These are phyloP conservation scores for Teunomyces gatunensis DNA, from an alignment of 805 yeast genomes.

Conservation along the genomic window DNA sequence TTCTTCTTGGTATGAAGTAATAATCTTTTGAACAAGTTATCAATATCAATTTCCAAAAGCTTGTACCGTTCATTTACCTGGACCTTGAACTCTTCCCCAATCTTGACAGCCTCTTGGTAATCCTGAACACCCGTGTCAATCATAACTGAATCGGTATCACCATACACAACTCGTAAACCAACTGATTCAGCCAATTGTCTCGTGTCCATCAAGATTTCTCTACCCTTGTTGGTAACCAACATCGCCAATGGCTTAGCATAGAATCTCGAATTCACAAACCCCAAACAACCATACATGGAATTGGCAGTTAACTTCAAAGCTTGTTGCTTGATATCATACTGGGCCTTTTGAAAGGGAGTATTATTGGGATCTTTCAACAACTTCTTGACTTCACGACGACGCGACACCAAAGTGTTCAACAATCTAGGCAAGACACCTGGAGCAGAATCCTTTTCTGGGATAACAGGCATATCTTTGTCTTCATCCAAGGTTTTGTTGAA, in stretches of 20 bases:
- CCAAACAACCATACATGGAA: slow-evolving; percentile 99
- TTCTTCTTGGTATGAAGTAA: slow-evolving; percentile 93
- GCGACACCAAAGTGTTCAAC: slow-evolving; percentile 75
- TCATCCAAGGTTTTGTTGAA: slow-evolving; percentile 40
- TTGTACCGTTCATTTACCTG: slow-evolving; percentile 87
- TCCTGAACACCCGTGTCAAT: slow-evolving; percentile 80
- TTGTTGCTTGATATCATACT: slow-evolving; percentile 92
- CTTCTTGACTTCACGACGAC: slow-evolving; percentile 91
- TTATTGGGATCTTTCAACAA: slow-evolving; percentile 73
- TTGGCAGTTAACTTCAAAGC: slow-evolving; percentile 96
- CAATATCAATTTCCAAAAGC: slow-evolving; percentile 89
- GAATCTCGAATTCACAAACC: slow-evolving; percentile 86
- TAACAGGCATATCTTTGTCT: slow-evolving; percentile 63
- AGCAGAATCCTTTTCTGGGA: slow-evolving; percentile 55
- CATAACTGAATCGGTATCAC: slow-evolving; percentile 99
- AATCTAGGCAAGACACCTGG: slow-evolving; percentile 88
- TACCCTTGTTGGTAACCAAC: slow-evolving; percentile 91
- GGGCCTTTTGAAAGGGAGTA: slow-evolving; percentile 63
- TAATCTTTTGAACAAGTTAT: slow-evolving; percentile 83
- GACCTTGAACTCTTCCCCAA: slow-evolving; percentile 82
- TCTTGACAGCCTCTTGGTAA: slow-evolving; percentile 69
- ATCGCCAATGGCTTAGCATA: slow-evolving; percentile 95
- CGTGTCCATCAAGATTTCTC: slow-evolving; percentile 92
- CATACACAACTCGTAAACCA: slow-evolving; percentile 84
- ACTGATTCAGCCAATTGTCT: slow-evolving; percentile 86